Evolutionary conservation across 1,284 basidiomycete genomes (phyloP).

Genomic region (Megacollybia platyphylla): DNA sequence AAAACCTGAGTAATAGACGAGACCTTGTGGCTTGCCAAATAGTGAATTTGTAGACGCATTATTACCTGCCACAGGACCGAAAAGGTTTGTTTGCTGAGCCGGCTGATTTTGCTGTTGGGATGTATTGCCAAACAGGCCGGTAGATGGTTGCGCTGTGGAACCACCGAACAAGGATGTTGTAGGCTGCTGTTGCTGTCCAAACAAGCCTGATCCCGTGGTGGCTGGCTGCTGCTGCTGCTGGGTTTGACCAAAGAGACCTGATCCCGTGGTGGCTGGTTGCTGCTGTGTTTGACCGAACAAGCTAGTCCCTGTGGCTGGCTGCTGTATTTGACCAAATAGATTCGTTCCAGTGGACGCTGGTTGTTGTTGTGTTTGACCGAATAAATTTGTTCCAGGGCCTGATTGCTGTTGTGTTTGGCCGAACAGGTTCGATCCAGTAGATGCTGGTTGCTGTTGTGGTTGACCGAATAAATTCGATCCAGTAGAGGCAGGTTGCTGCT

Average conservation of each 20-base stretch:
- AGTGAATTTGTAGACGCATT: constrained; percentile 11
- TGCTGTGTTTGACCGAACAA: constrained; percentile 1
- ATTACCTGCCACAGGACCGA: constrained; percentile 8
- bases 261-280: no score
- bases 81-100: constrained; percentile 2
- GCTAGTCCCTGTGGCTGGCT: neutral
- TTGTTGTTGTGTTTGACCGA: neutral
- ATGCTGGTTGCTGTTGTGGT: constrained; percentile 10
- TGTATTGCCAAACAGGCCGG: neutral
- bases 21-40: constrained; percentile 4
- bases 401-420: neutral
- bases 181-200: constrained; percentile 13
- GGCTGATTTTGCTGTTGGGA: constrained; percentile 4
- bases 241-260: neutral
- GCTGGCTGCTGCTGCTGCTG: constrained; percentile 8
- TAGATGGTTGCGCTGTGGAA: neutral
- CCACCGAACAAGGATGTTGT: neutral
- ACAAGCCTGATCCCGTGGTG: constrained; percentile 12
- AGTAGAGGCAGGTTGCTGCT: neutral
- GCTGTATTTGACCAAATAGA: neutral
- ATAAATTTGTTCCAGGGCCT: neutral
- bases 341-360: no score
- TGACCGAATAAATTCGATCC: neutral
- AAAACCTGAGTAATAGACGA: neutral
- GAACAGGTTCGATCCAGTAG: neutral